A percentile compares a stretch with the other conserved stretches of the same genome.
phyloP scores from a whole-genome alignment of 225 moss, liverwort and hornwort species.

The Sphagnum tenellum region DNA sequence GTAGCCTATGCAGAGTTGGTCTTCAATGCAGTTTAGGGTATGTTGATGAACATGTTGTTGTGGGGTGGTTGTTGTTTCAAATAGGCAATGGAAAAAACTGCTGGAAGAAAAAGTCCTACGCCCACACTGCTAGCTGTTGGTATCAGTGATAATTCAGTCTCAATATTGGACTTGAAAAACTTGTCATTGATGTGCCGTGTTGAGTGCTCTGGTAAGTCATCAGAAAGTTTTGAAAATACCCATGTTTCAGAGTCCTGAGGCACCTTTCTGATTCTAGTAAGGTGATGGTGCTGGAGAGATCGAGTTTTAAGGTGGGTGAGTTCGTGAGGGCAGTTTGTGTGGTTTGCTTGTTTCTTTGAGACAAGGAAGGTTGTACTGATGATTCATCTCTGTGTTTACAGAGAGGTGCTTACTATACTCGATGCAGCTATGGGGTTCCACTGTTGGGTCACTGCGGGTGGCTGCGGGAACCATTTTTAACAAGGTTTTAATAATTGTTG shows the following conservation, averaged over 20 bases:
- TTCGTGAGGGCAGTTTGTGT: too few species aligned
- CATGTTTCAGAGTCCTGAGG: too few species aligned
- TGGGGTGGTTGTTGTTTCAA: too few species aligned
- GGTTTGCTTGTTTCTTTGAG: too few species aligned
- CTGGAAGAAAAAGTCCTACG: too few species aligned
- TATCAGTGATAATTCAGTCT: slow-evolving; percentile 79
- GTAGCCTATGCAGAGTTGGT: too few species aligned
- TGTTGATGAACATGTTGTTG: too few species aligned
- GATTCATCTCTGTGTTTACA: slow-evolving; percentile 6
- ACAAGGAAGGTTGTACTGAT: background rate
- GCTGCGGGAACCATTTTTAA: slow-evolving; percentile 92
- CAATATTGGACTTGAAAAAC: slow-evolving; percentile 48
- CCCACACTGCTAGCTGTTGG: slow-evolving; percentile 56
- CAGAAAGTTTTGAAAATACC: background rate
- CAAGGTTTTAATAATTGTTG: slow-evolving; percentile 31
- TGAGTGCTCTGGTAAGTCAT: slow-evolving; percentile 71
- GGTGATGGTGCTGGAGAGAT: too few species aligned
- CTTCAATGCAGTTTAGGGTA: too few species aligned
- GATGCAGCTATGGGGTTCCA: slow-evolving; percentile 87
- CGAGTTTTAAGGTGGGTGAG: too few species aligned
- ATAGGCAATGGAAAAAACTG: too few species aligned
- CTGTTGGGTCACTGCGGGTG: slow-evolving; percentile 46
- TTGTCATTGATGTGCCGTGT: slow-evolving; percentile 38
- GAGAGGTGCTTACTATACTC: slow-evolving; percentile 92
- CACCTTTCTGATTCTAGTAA: too few species aligned